These are phyloP conservation scores for Xylaria sp. DNA, from an alignment of 2,329 filamentous ascomycete genomes.

Conservation along the genomic window DNA sequence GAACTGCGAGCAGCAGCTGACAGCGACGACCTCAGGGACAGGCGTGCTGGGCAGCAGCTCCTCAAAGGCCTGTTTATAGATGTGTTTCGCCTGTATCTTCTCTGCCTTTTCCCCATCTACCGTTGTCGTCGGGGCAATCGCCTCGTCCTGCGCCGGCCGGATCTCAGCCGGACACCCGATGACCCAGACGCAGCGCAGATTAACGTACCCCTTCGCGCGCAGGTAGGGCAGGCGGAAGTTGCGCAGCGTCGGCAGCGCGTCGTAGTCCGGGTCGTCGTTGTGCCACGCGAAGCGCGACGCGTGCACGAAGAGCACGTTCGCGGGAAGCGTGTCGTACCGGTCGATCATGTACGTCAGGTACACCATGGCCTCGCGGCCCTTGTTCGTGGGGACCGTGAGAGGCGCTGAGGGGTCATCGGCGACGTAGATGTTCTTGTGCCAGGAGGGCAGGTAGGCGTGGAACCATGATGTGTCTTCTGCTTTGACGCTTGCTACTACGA, in stretches of 20 bases:
- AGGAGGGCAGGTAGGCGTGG: constrained; percentile 55
- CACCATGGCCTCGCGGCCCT: constrained; percentile 65
- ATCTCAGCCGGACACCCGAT: constrained; percentile 66
- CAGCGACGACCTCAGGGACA: constrained; percentile 63
- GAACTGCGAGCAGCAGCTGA: constrained; percentile 74
- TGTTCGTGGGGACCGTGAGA: constrained; percentile 62
- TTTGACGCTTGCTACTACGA: constrained; percentile 51
- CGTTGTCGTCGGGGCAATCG: constrained; percentile 32
- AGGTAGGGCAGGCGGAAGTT: constrained; percentile 62
- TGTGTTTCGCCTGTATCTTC: constrained; percentile 54
- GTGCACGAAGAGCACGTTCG: constrained; percentile 60
- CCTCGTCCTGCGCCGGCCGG: constrained; percentile 53
- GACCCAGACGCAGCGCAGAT: constrained; percentile 69
- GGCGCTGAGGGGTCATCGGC: constrained; percentile 61
- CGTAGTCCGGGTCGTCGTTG: constrained; percentile 65
- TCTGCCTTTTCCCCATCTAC: constrained; percentile 37
- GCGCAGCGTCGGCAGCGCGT: constrained; percentile 63
- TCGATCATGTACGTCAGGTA: constrained; percentile 65
- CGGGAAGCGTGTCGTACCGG: constrained; percentile 59
- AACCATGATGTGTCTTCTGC: constrained; percentile 55
- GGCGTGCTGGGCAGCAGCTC: constrained; percentile 55
- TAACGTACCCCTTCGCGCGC: constrained; percentile 66
- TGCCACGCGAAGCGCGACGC: constrained; percentile 62
- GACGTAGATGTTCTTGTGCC: constrained; percentile 66
- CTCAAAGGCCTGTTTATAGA: constrained; percentile 57